These are phyloP conservation scores for Xerocomus spinulosus DNA, from an alignment of 768 basidiomycete species.

Conservation along the genomic window DNA sequence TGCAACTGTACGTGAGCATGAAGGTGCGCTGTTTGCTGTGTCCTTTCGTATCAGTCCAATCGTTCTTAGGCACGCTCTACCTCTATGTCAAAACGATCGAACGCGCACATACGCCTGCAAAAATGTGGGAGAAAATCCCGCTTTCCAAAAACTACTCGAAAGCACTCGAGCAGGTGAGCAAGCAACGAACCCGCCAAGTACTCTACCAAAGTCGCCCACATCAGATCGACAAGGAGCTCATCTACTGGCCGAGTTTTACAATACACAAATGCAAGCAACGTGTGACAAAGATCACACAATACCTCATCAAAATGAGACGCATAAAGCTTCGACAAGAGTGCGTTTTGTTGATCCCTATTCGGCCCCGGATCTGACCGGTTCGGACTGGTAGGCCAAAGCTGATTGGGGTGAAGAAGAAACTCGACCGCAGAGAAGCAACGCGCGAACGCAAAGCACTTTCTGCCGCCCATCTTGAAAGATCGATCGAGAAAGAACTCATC, in stretches of 20 bases:
- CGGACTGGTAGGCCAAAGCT: constrained; percentile 69
- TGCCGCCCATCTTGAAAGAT: constrained; percentile 90
- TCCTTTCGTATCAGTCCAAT: background rate
- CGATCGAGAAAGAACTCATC: constrained; percentile 94
- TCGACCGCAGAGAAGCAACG: constrained; percentile 86
- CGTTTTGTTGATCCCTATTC: constrained; percentile 26
- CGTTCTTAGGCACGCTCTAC: constrained; percentile 67
- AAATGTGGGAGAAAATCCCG: constrained; percentile 97
- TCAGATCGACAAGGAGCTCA: constrained; percentile 90
- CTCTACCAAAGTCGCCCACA: background rate
- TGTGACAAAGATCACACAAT: constrained; percentile 97
- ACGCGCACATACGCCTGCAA: constrained; percentile 90
- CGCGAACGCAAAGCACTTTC: constrained; percentile 95
- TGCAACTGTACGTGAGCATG: constrained; percentile 95
- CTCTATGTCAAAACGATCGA: constrained; percentile 98
- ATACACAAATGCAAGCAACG: constrained; percentile 99
- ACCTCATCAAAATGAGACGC: constrained; percentile 96
- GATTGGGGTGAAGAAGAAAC: constrained; percentile 94
- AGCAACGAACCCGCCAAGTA: background rate
- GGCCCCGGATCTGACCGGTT: background rate
- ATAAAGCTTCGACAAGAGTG: constrained; percentile 83
- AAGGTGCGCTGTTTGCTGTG: constrained; percentile 50
- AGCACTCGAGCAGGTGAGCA: constrained; percentile 84
- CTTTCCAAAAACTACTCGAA: constrained; percentile 92
- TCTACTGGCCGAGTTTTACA: constrained; percentile 98